A percentile compares a stretch with the other conserved stretches of the same genome.
Conservation (phyloP, 2,329 filamentous ascomycete species). For the Fusarium sp. region DNA sequence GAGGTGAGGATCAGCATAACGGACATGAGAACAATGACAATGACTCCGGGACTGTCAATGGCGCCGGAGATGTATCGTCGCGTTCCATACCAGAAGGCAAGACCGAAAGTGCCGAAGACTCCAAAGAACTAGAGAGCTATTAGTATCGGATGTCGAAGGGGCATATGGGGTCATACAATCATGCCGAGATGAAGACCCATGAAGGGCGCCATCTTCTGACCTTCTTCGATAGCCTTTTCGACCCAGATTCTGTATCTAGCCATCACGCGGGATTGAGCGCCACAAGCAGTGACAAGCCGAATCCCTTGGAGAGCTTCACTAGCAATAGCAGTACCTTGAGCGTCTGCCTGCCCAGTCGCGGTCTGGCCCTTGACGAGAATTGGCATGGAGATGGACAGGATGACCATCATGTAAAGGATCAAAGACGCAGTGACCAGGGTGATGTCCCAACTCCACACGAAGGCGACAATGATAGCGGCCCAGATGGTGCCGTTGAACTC, state of each 20-base stretch:
- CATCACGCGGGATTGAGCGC: constrained; percentile 52
- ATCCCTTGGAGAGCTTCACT: constrained; percentile 56
- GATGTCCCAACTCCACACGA: constrained; percentile 62
- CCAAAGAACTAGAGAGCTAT: constrained; percentile 44
- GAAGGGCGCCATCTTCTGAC: constrained; percentile 46
- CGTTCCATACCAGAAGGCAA: constrained; percentile 58
- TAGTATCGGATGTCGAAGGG: neutral
- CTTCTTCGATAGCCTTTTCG: constrained; percentile 49
- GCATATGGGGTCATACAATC: constrained; percentile 5
- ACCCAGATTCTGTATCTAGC: constrained; percentile 53
- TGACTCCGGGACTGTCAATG: constrained; percentile 50
- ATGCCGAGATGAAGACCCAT: constrained; percentile 29
- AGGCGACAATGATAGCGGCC: constrained; percentile 58
- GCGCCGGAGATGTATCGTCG: constrained; percentile 48
- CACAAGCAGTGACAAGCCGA: constrained; percentile 56
- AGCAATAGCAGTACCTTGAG: constrained; percentile 54
- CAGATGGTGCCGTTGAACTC: constrained; percentile 46
- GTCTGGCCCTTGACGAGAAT: constrained; percentile 34
- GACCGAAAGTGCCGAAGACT: constrained; percentile 50
- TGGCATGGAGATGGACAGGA: constrained; percentile 44
- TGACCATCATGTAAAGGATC: constrained; percentile 54
- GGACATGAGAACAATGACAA: constrained; percentile 53
- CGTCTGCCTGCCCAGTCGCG: constrained; percentile 36
- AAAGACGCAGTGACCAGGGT: constrained; percentile 61
- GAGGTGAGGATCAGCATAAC: constrained; percentile 52